Conservation (phyloP, 345 rosid genomes). For the Dimocarpus longan region DNA sequence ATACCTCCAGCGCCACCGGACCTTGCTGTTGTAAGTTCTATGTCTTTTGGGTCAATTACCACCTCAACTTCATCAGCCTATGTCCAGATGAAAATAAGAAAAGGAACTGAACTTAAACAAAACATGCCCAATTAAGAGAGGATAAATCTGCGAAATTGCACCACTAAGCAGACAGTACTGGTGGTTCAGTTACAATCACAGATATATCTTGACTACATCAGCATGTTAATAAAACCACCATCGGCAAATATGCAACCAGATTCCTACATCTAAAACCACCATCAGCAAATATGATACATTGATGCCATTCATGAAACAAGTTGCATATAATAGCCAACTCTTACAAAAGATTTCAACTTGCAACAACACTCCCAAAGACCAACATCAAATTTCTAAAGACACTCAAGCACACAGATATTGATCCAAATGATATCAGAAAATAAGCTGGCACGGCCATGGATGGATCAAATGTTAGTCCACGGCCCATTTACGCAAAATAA, state of each 20-base stretch:
- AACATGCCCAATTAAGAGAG: slow-evolving; percentile 5
- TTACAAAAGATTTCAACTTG: not conserved
- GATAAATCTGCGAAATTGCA: slow-evolving; percentile 5
- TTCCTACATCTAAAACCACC: not conserved
- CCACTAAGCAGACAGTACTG: not conserved
- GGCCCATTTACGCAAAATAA: not conserved
- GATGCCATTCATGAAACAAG: slow-evolving; percentile 1
- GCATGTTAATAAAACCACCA: not conserved
- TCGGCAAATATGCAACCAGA: not conserved
- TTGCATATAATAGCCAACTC: not conserved
- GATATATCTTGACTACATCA: not conserved
- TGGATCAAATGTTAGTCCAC: slow-evolving; percentile 3
- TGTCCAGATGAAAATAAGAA: slow-evolving; percentile 23
- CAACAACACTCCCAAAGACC: not conserved
- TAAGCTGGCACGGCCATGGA: slow-evolving; percentile 8
- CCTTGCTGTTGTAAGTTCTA: slow-evolving; percentile 93
- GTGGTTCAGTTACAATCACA: not conserved
- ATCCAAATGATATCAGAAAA: not conserved
- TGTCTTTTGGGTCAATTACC: slow-evolving; percentile 90
- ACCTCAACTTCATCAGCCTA: slow-evolving; percentile 98
- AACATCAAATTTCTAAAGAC: not conserved
- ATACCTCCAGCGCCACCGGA: slow-evolving; percentile 99
- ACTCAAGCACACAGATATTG: not conserved
- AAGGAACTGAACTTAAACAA: not conserved
- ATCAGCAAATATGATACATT: not conserved